phyloP scores from a whole-genome alignment of 2,329 filamentous ascomycete species.

The Drechmeria coniospora region DNA sequence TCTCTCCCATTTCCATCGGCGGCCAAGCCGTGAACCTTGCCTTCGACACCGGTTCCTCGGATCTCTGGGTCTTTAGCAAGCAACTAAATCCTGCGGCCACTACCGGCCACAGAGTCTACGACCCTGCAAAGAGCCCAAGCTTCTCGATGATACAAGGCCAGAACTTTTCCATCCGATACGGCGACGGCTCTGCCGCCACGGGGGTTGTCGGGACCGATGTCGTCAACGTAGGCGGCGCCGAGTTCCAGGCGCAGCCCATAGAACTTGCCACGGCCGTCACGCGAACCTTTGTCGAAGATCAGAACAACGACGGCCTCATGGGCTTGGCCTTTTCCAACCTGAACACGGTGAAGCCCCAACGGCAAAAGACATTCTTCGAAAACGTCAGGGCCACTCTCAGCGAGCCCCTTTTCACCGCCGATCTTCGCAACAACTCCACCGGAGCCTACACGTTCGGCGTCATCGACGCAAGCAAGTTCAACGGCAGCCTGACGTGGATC shows the following conservation, averaged over 20 bases:
- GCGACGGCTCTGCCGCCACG: slow-evolving; percentile 46
- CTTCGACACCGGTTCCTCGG: slow-evolving; percentile 63
- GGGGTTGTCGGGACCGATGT: slow-evolving; percentile 54
- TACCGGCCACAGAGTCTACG: slow-evolving; percentile 30
- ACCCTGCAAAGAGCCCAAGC: slow-evolving; percentile 19
- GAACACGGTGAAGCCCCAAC: slow-evolving; percentile 46
- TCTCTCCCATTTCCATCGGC: slow-evolving; percentile 53
- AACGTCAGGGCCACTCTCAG: slow-evolving; percentile 47
- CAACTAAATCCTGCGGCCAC: slow-evolving; percentile 29
- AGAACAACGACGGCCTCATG: slow-evolving; percentile 51
- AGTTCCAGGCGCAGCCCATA: slow-evolving; percentile 46
- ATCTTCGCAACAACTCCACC: slow-evolving; percentile 40
- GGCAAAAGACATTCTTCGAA: slow-evolving; percentile 60
- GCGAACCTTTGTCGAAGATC: slow-evolving; percentile 40
- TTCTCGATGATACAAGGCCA: slow-evolving; percentile 23
- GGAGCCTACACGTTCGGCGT: slow-evolving; percentile 58
- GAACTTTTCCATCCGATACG: slow-evolving; percentile 51
- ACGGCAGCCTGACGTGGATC: slow-evolving; percentile 43
- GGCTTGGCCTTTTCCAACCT: slow-evolving; percentile 51
- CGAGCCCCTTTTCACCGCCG: slow-evolving; percentile 53
- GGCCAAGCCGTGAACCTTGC: slow-evolving; percentile 53
- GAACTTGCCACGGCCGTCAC: slow-evolving; percentile 49
- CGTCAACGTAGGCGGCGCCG: slow-evolving; percentile 51
- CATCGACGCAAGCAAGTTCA: slow-evolving; percentile 47
- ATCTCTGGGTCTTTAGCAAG: slow-evolving; percentile 61